A percentile compares a stretch with the other conserved stretches of the same genome.
Evolutionary conservation across 768 basidiomycete genomes (phyloP).

Genomic region (Lactifluus rugatus): DNA sequence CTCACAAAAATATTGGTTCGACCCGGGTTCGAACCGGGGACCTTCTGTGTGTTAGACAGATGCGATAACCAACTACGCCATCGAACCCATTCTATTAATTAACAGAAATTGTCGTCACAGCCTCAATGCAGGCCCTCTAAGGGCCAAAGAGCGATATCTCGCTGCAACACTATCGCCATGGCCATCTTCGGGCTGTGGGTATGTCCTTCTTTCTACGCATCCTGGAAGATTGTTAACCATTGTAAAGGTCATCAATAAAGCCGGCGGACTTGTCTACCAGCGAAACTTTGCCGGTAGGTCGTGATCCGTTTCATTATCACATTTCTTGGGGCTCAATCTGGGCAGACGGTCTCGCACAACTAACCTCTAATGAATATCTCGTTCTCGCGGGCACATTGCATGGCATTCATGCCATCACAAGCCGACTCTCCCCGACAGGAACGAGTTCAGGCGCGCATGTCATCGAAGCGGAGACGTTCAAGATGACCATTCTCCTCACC

Average conservation of each 20-base stretch:
- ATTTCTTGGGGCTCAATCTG: not conserved
- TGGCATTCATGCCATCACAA: constrained; percentile 97
- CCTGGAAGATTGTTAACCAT: constrained; percentile 1
- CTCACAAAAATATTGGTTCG: constrained; percentile 3
- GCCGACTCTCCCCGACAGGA: constrained; percentile 76
- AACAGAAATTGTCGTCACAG: no score
- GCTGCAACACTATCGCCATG: constrained; percentile 34
- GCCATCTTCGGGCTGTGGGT: constrained; percentile 80
- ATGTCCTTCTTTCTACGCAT: constrained; percentile 21
- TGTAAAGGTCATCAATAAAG: constrained; percentile 89
- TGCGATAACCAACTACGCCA: constrained; percentile 74
- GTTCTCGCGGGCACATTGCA: constrained; percentile 95
- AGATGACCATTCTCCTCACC: constrained; percentile 84
- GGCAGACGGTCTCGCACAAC: constrained; percentile 79
- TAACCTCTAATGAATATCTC: constrained; percentile 90
- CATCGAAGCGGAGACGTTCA: constrained; percentile 95
- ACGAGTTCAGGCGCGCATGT: constrained; percentile 81
- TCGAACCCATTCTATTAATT: constrained; percentile 26
- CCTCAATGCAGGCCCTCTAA: no score
- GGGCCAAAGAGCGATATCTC: no score
- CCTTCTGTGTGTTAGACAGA: constrained; percentile 51
- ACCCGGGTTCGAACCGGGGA: constrained; percentile 22
- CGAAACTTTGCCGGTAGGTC: constrained; percentile 76
- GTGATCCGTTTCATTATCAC: not conserved
- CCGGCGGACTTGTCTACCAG: constrained; percentile 92